phyloP scores from a whole-genome alignment of 1,284 basidiomycete species.

The Psilocybe mexicana region DNA sequence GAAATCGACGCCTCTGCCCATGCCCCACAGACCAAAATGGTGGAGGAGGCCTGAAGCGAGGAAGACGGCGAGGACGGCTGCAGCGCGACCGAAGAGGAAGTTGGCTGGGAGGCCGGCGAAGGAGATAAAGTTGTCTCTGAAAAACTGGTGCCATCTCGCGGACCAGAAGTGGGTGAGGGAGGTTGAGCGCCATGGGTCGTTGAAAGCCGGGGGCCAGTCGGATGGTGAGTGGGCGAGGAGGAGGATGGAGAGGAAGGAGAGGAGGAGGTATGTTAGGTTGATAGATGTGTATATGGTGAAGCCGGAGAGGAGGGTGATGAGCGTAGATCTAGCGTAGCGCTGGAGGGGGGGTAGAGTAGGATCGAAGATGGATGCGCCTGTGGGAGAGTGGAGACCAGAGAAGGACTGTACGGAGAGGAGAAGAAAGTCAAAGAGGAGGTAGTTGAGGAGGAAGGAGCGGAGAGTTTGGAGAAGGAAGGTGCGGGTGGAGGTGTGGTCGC shows the following conservation, averaged over 20 bases:
- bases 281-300: constrained; percentile 43
- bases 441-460: constrained; percentile 35
- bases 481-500: constrained; percentile 34
- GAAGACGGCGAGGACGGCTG: constrained; percentile 56
- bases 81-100: constrained; percentile 43
- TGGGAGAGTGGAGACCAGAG: constrained; percentile 35
- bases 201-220: constrained; percentile 50
- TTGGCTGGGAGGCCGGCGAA: constrained; percentile 44
- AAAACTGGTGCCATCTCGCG: constrained; percentile 53
- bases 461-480: constrained; percentile 39
- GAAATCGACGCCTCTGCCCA: constrained; percentile 54
- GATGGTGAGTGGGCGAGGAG: constrained; percentile 39
- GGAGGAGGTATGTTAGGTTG: constrained; percentile 41
- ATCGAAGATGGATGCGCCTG: constrained; percentile 55
- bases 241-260: constrained; percentile 42
- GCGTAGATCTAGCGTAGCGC: constrained; percentile 45
- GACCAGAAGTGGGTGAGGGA: constrained; percentile 54
- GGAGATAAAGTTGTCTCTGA: constrained; percentile 45
- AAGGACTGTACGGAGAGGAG: constrained; percentile 43
- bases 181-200: constrained; percentile 43
- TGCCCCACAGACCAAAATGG: constrained; percentile 55
- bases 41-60: constrained; percentile 58
- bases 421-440: constrained; percentile 41
- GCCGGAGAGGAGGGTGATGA: constrained; percentile 43
- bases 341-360: constrained; percentile 36